Base-by-base conservation (phyloP, 2,329 filamentous ascomycete genomes). In the Basipetospora chlamydospora region DNA sequence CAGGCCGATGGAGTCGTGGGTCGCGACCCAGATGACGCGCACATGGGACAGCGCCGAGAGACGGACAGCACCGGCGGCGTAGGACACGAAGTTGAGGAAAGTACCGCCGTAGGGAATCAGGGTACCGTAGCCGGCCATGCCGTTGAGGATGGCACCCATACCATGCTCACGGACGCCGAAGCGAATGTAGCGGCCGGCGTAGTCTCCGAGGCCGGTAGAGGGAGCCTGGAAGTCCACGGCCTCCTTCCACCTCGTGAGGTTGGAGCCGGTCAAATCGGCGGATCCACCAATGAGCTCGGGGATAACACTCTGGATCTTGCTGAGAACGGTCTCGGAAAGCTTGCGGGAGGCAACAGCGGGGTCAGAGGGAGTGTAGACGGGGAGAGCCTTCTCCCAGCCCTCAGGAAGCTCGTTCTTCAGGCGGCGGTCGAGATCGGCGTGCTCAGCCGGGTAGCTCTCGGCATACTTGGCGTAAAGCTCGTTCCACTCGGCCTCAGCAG, bases 31-130 rank as follows among this genome's bases (percentile, higher is more conserved):
- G 69, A 98, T 87, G 57, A 77, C 71, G 52, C 88, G 88, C 59
- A 87, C 73, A 61, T 83, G 87, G 32, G 87, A 93, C 49, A 98
- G 75, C 28, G 90, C 78, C 26, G 87, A 94, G 43, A 98, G 77
- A 64, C 90, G 88, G 57, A 96, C 80, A 52, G 90, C 80, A 63
- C 90, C 90, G 47, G 90, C 86, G 49, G 84, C 88, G 60, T 98
- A 98, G 18, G 88, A 96, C 49, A 96, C 86, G 62, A 98, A 98
- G 80, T 96, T 98, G 50, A 98, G 72, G 79, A 98, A 98, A 53
- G 90, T 96, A 64, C 90, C 90, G 47, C 77, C 77, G 49, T 87
- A 93, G 49, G 90, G 90, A 56, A 98, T 80, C 55, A 95, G 70
- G 54, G 86, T 93, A 51, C 90, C 90, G 63, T 96, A 98, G 44